phyloP scores from a whole-genome alignment of 306 rosid species.

The Herpetospermum pedunculosum region DNA sequence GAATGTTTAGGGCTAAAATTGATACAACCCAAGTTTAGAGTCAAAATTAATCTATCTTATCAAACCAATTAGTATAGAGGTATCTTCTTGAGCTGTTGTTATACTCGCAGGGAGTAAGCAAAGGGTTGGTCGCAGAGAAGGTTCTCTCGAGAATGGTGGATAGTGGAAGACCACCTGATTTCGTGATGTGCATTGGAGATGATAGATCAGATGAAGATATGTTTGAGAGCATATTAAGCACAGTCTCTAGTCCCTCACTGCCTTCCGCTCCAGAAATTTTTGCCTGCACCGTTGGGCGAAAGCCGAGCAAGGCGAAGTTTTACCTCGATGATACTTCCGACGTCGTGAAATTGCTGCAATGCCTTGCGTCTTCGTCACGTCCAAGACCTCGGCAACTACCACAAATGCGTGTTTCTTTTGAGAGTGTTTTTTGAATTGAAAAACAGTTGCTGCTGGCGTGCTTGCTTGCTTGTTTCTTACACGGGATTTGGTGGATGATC shows the following conservation, averaged over 20 bases:
- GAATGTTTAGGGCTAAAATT: too few species aligned
- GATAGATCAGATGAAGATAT: slow-evolving; percentile 20
- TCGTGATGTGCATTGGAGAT: slow-evolving; percentile 18
- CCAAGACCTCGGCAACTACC: slow-evolving; percentile 11
- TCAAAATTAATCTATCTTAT: not conserved
- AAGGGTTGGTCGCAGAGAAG: slow-evolving; percentile 15
- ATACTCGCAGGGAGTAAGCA: slow-evolving; percentile 16
- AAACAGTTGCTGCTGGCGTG: not conserved
- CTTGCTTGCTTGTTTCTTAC: not conserved
- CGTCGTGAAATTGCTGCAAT: slow-evolving; percentile 14
- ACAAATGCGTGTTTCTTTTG: slow-evolving; percentile 13
- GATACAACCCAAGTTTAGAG: too few species aligned
- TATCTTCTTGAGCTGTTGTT: not conserved
- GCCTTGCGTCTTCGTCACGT: slow-evolving; percentile 12
- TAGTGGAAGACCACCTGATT: slow-evolving; percentile 14
- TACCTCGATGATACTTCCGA: slow-evolving; percentile 15
- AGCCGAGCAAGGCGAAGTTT: slow-evolving; percentile 18
- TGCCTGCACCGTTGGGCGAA: slow-evolving; percentile 15
- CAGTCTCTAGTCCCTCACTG: slow-evolving; percentile 6
- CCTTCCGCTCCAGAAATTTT: slow-evolving; percentile 15
- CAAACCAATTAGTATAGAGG: not conserved
- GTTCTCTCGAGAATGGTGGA: slow-evolving; percentile 14
- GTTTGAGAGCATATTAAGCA: slow-evolving; percentile 16
- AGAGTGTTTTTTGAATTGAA: slow-evolving; percentile 6
- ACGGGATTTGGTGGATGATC: not conserved